Evolutionary conservation across 352 stramenopile species (phyloP).

Genomic region (Phytophthora litchii): DNA sequence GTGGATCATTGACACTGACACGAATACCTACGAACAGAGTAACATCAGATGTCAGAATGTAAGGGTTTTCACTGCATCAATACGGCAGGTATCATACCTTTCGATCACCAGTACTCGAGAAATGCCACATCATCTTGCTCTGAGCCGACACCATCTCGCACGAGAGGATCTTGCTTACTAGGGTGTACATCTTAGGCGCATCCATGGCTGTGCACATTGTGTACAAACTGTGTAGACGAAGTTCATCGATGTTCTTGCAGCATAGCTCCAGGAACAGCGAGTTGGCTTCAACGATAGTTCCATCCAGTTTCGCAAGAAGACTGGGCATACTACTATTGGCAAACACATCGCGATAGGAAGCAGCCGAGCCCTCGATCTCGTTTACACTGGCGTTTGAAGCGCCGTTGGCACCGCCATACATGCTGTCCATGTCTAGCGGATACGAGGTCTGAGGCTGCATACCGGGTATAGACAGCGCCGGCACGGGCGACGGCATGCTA

Average conservation of each 20-base stretch:
- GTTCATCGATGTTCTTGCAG: slow-evolving; percentile 81
- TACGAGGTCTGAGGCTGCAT: slow-evolving; percentile 58
- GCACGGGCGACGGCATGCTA: slow-evolving; percentile 76
- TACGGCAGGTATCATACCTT: slow-evolving; percentile 46
- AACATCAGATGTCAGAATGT: slow-evolving; percentile 10
- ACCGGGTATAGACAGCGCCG: slow-evolving; percentile 66
- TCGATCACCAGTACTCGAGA: slow-evolving; percentile 67
- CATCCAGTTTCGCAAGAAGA: slow-evolving; percentile 76
- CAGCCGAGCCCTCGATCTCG: slow-evolving; percentile 66
- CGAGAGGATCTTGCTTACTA: slow-evolving; percentile 77
- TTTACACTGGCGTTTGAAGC: slow-evolving; percentile 33
- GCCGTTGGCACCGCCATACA: slow-evolving; percentile 24
- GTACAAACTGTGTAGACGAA: slow-evolving; percentile 79
- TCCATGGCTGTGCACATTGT: slow-evolving; percentile 81
- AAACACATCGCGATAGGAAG: slow-evolving; percentile 79
- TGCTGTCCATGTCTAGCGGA: slow-evolving; percentile 68
- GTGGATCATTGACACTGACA: slow-evolving; percentile 86
- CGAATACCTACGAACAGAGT: slow-evolving; percentile 58
- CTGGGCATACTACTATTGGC: slow-evolving; percentile 80
- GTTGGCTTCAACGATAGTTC: slow-evolving; percentile 83
- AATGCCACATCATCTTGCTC: slow-evolving; percentile 89
- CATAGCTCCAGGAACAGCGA: slow-evolving; percentile 77
- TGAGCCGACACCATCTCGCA: slow-evolving; percentile 80
- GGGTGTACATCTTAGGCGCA: slow-evolving; percentile 81
- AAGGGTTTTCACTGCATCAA: not conserved